These are phyloP conservation scores for Trichoderma oligosporum DNA, from an alignment of 2,329 filamentous ascomycete genomes.

Conservation along the genomic window DNA sequence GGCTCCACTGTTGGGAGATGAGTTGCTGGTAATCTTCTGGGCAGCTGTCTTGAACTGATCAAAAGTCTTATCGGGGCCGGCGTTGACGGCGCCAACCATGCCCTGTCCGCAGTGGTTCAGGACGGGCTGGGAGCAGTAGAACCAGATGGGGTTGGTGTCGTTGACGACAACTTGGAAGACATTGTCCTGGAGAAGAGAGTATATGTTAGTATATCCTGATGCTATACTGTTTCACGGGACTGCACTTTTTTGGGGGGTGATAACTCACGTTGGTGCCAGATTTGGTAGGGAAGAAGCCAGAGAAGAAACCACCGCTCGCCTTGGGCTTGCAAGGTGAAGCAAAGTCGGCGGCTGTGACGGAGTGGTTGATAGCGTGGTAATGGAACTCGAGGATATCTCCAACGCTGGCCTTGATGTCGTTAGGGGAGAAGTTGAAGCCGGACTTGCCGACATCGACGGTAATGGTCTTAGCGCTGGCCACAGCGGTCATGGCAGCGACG, in stretches of 20 bases:
- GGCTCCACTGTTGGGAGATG: constrained; percentile 2
- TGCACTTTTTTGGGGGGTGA: no score
- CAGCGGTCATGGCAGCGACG: constrained; percentile 20
- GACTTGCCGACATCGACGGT: constrained; percentile 43
- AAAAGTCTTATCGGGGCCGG: constrained; percentile 13
- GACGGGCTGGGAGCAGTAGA: constrained; percentile 20
- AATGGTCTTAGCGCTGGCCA: constrained; percentile 28
- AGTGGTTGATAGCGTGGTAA: constrained; percentile 47
- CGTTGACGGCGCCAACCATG: constrained; percentile 20
- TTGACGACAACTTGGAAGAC: constrained; percentile 22
- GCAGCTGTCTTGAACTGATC: constrained; percentile 13
- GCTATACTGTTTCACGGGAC: no score
- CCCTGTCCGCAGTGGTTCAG: constrained; percentile 12
- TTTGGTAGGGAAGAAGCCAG: constrained; percentile 7
- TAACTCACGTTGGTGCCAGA: constrained; percentile 7
- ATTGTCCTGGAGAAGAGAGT: constrained; percentile 13
- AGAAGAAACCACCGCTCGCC: constrained; percentile 22
- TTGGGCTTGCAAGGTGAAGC: constrained; percentile 45
- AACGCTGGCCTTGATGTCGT: constrained; percentile 42
- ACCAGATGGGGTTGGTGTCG: constrained; percentile 19
- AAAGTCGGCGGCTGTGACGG: constrained; percentile 45
- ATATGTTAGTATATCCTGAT: background rate
- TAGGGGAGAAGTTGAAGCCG: constrained; percentile 38
- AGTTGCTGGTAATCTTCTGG: background rate
- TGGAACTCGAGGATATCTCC: constrained; percentile 50